These are phyloP conservation scores for Chloranthus sessilifolius DNA, from an alignment of 164 flowering plant species.

Conservation along the genomic window DNA sequence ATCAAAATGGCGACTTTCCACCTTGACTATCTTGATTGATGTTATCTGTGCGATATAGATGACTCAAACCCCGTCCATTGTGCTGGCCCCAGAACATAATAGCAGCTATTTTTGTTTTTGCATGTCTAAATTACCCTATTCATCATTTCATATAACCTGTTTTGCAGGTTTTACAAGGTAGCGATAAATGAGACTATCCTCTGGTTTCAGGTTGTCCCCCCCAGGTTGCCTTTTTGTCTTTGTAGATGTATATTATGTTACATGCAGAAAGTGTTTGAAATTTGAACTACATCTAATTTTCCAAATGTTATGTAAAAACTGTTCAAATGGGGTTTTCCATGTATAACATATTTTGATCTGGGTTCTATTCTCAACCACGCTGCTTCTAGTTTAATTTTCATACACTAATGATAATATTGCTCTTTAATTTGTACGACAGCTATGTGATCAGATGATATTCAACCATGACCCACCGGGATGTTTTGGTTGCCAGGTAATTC, in stretches of 20 bases:
- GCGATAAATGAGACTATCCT: conserved; percentile 61
- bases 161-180: conserved; percentile 71
- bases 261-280: background rate
- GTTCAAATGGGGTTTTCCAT: too few relatives aligned
- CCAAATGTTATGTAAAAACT: too few relatives aligned
- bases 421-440: conserved; percentile 45
- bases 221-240: conserved; percentile 55
- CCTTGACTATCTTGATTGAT: too few relatives aligned
- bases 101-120: too few relatives aligned
- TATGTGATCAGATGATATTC: conserved; percentile 82
- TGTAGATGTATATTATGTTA: background rate
- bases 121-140: too few relatives aligned
- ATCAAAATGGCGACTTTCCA: too few relatives aligned
- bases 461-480: conserved; percentile 91
- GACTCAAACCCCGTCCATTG: too few relatives aligned
- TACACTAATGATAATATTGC: background rate
- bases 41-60: too few relatives aligned
- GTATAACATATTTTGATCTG: too few relatives aligned
- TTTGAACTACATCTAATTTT: background rate
- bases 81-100: too few relatives aligned
- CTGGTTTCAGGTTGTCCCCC: conserved; percentile 99
- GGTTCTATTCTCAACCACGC: too few relatives aligned
- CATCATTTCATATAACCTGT: background rate
- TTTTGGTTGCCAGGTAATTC: conserved; percentile 67
- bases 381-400: too few relatives aligned